Conservation (phyloP, 352 stramenopile genomes). For the Globisporangium alternatum region DNA sequence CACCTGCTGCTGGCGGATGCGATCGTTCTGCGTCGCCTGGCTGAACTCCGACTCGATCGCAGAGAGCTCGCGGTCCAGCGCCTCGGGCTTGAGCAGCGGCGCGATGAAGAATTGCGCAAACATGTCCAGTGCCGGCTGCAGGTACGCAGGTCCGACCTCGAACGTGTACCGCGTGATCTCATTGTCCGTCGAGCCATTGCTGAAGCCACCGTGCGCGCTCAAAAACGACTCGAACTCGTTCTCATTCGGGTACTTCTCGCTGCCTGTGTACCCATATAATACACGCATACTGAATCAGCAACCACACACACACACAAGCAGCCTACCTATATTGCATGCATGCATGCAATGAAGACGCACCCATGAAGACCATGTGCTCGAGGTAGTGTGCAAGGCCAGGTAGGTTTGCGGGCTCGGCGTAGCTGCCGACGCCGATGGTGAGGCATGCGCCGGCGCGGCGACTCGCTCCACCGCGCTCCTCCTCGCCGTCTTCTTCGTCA, state of each 20-base stretch:
- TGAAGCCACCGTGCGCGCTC: conserved; percentile 85
- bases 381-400: conserved; percentile 89
- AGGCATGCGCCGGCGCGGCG: conserved; percentile 59
- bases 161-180: conserved; percentile 94
- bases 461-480: conserved; percentile 24
- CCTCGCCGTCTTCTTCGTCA: conserved; percentile 36
- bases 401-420: conserved; percentile 64
- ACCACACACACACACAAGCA: neutral
- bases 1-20: conserved; percentile 74
- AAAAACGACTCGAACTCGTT: conserved; percentile 93
- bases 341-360: conserved; percentile 21
- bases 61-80: conserved; percentile 77
- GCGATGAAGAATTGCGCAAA: conserved; percentile 95
- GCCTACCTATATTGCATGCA: neutral
- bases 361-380: conserved; percentile 98
- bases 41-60: conserved; percentile 89
- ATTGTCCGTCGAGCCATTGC: conserved; percentile 92
- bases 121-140: conserved; percentile 83
- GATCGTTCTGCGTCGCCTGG: conserved; percentile 71
- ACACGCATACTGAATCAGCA: neutral
- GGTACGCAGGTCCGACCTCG: conserved; percentile 70
- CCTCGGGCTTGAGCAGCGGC: conserved; percentile 79
- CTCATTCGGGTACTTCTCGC: conserved; percentile 90
- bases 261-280: conserved; percentile 29
- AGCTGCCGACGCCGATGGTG: conserved; percentile 68